Base-by-base conservation (phyloP, 2,329 filamentous ascomycete species). In the Alternaria ethzedia region DNA sequence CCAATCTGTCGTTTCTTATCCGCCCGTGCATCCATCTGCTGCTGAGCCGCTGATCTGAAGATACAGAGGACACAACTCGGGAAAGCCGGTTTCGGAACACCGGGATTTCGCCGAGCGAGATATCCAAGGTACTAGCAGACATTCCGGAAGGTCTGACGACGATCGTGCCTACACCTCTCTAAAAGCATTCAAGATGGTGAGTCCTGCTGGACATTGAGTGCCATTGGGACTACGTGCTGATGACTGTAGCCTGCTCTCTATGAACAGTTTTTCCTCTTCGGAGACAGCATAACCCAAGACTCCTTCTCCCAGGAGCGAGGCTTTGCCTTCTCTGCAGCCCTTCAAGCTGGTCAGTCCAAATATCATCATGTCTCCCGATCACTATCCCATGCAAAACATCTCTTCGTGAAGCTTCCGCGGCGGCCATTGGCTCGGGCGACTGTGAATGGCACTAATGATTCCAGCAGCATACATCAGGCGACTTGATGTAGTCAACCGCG, bases 401-500 rank as follows among this genome's bases (percentile, higher is more conserved):
- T 30, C 20, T 41, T 28, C 23, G 47, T 52, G 30, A 57, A 54
- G 20, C 20, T 52, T 46, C 28, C 11, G 25, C 15, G 54, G 46
- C 36, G 43, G 46, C 9, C 41, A 23, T n/a, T 57, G 47, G 46
- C 54, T 43, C 57, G 50, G 43, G 32, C 43, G 9, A 32, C 36
- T 45, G 20, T 10, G 30, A n/a, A 25, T 9, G 26, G 47, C 47
- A 51, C 63, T 67, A 50, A 67, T 52, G 9, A 65, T 56, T 17
- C 36, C 47, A 47, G n/a, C 45, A 95, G 92, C 87, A 60, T 94
- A 92, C 75, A 87, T 88, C 54, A 89, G 95, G 61, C 88, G 89
- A 36, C 84, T 96, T 13, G 96, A 98, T 81, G 88, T 98, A 50
- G 83, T 98, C 72, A 97, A 97, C 79, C 88, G 94, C 47, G 96